Conservation (phyloP, 352 stramenopile genomes). For the Sclerospora graminicola region DNA sequence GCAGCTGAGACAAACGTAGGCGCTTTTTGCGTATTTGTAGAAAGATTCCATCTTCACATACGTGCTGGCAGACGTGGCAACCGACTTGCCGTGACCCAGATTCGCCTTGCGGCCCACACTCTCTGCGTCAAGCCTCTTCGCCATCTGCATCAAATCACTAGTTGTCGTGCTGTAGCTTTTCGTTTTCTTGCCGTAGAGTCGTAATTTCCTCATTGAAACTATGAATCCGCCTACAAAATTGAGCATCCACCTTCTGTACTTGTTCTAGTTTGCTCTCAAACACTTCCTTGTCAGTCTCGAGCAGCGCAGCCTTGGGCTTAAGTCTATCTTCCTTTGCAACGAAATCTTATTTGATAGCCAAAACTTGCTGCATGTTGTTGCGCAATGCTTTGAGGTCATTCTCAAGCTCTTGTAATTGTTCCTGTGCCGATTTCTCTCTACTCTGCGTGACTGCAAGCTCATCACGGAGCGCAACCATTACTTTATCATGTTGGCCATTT, state of each 20-base stretch:
- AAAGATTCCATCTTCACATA: conserved; percentile 19
- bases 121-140: too few relatives aligned
- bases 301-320: too few relatives aligned
- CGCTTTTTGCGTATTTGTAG: too few relatives aligned
- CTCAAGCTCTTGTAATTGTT: conserved; percentile 15
- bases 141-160: too few relatives aligned
- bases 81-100: too few relatives aligned
- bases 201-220: conserved; percentile 33
- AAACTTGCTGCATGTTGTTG: too few relatives aligned
- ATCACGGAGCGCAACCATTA: conserved; percentile 17
- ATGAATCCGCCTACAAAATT: conserved; percentile 39
- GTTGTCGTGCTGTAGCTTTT: conserved; percentile 33
- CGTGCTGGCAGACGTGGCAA: conserved; percentile 4
- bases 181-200: too few relatives aligned
- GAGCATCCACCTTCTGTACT: conserved; percentile 41
- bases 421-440: too few relatives aligned
- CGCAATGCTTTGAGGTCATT: conserved; percentile 19
- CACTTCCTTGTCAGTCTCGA: too few relatives aligned
- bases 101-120: conserved; percentile 10
- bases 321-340: conserved; percentile 11
- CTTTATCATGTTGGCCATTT: conserved; percentile 23
- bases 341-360: conserved; percentile 15
- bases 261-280: too few relatives aligned
- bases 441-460: too few relatives aligned
- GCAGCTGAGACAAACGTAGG: conserved; percentile 24